phyloP scores from a whole-genome alignment of 2,329 filamentous ascomycete genomes.

The Emmonsiellopsis sp. region DNA sequence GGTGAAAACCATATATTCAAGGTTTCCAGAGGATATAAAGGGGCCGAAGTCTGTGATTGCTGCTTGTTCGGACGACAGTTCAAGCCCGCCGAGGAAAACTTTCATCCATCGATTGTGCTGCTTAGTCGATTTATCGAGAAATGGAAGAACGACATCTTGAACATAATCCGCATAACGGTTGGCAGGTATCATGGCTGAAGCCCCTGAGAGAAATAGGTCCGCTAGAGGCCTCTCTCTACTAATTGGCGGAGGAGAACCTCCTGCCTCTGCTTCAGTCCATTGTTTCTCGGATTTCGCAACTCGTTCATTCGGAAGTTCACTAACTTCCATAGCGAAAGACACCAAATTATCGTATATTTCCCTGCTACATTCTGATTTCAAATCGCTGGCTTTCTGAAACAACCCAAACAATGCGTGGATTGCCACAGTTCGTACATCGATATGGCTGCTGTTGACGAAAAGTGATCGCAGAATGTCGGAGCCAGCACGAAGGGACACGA shows the following conservation, averaged over 20 bases:
- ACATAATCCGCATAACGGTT: constrained; percentile 7
- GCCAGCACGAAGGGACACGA: constrained; percentile 3
- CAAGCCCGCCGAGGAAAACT: constrained; percentile 8
- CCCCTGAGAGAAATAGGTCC: constrained; percentile 5
- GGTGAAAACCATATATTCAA: constrained; percentile 3
- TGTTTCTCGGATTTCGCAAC: constrained; percentile 4
- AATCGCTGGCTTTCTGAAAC: constrained; percentile 2
- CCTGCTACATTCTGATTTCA: not conserved
- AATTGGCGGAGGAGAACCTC: constrained; percentile 6
- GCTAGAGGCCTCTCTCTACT: constrained; percentile 7
- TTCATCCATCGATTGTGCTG: constrained; percentile 16
- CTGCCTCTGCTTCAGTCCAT: constrained; percentile 9
- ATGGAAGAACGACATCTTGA: constrained; percentile 9
- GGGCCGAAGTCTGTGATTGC: constrained; percentile 10
- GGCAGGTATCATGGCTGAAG: constrained; percentile 4
- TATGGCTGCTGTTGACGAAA: constrained; percentile 6
- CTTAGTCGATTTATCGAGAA: constrained; percentile 11
- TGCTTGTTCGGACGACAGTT: not conserved
- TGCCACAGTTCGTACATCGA: constrained; percentile 10
- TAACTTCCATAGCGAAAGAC: constrained; percentile 3
- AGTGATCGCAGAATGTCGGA: constrained; percentile 6
- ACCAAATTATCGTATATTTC: constrained; percentile 2
- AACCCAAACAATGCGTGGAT: constrained; percentile 8
- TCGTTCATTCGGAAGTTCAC: constrained; percentile 10
- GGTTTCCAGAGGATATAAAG: constrained; percentile 4